phyloP scores from a whole-genome alignment of 345 rosid genomes.

The Boechera retrofracta region DNA sequence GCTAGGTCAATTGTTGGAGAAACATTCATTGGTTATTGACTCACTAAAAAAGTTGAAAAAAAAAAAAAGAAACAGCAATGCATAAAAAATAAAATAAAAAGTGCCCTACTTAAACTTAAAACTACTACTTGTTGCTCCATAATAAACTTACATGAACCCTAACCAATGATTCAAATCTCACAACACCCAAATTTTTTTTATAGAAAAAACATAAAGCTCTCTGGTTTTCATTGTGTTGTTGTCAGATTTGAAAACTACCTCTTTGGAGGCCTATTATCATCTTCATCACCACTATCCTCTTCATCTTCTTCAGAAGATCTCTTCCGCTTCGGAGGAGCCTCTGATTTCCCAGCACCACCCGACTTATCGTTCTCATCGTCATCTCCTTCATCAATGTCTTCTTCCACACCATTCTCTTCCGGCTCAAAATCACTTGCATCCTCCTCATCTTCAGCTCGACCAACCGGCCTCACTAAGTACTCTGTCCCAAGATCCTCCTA shows the following conservation, averaged over 20 bases:
- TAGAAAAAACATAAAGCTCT: slow-evolving; percentile 15
- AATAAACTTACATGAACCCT: slow-evolving; percentile 43
- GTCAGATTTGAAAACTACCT: slow-evolving; percentile 57
- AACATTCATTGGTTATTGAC: slow-evolving; percentile 43
- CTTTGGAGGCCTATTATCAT: slow-evolving; percentile 85
- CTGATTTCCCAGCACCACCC: slow-evolving; percentile 60
- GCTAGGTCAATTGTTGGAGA: slow-evolving; percentile 25
- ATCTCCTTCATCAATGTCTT: slow-evolving; percentile 55
- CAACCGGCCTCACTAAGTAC: slow-evolving; percentile 83
- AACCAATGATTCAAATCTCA: slow-evolving; percentile 47
- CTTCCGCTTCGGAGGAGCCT: slow-evolving; percentile 78
- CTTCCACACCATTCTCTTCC: slow-evolving; percentile 74
- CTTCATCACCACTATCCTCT: slow-evolving; percentile 71
- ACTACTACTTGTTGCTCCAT: slow-evolving; percentile 38
- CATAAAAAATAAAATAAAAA: slow-evolving; percentile 6
- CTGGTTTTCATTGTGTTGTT: not conserved
- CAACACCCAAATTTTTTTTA: slow-evolving; percentile 5
- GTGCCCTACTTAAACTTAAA: slow-evolving; percentile 31
- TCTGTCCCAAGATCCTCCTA: slow-evolving; percentile 87
- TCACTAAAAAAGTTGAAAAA: slow-evolving; percentile 11
- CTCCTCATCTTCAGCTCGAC: slow-evolving; percentile 81
- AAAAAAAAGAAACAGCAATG: slow-evolving; percentile 7
- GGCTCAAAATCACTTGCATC: slow-evolving; percentile 92
- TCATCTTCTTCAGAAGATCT: slow-evolving; percentile 59
- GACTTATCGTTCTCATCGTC: slow-evolving; percentile 60